A percentile compares a stretch with the other conserved stretches of the same genome.
These are phyloP conservation scores for Raffaelea deltoideospora DNA, from an alignment of 2,329 filamentous ascomycete species.

Conservation along the genomic window DNA sequence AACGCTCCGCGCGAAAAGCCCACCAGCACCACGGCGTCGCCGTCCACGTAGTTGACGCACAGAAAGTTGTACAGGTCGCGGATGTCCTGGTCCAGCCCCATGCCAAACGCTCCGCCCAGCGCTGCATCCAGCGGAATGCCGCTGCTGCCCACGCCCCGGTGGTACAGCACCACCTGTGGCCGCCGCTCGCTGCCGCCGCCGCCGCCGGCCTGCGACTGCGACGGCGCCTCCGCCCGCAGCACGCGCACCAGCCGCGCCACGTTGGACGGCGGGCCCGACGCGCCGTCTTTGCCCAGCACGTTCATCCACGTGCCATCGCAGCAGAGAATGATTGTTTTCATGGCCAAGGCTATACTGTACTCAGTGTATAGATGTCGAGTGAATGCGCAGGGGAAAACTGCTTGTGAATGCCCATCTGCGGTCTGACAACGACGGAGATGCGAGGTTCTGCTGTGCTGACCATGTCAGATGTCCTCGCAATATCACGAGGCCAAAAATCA, in stretches of 20 bases:
- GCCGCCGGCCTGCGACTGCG: conserved; percentile 7
- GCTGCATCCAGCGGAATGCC: conserved; percentile 14
- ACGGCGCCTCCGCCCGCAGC: conserved; percentile 3
- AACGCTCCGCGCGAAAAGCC: conserved; percentile 25
- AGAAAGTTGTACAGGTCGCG: conserved; percentile 22
- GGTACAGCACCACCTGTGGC: conserved; percentile 17
- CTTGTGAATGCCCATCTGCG: too few species aligned
- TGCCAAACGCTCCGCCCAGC: conserved; percentile 17
- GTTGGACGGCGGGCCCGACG: conserved; percentile 4
- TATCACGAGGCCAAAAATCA: too few species aligned
- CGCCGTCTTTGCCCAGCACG: conserved; percentile 13
- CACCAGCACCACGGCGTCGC: conserved; percentile 20
- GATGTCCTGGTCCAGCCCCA: conserved; percentile 19
- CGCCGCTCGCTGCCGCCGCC: too few species aligned
- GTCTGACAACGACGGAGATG: too few species aligned
- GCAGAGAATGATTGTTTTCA: conserved; percentile 13
- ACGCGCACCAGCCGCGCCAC: conserved; percentile 7
- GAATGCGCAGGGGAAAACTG: too few species aligned
- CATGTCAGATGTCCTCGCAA: too few species aligned
- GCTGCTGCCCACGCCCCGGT: conserved; percentile 17
- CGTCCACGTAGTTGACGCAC: conserved; percentile 21
- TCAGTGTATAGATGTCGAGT: too few species aligned
- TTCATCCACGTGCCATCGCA: conserved; percentile 21
- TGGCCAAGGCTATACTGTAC: too few species aligned
- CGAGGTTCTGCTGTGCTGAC: too few species aligned